Conservation (phyloP, 2,329 filamentous ascomycete species). For the Phialemonium atrogriseum region DNA sequence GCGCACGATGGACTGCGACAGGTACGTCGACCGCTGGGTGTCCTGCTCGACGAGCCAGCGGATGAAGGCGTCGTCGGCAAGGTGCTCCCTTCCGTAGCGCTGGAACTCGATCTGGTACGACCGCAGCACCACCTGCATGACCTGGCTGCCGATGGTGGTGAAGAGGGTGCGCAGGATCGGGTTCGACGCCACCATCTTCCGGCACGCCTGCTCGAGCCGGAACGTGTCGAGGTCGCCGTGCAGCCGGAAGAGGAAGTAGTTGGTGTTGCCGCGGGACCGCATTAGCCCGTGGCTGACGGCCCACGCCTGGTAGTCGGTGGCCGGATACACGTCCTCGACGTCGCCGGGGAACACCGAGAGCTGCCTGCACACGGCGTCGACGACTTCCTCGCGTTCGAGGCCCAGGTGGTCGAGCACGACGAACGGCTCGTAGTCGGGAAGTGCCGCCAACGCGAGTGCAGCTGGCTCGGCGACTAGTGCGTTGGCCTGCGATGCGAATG, state of each 20-base stretch:
- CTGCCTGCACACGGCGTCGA: conserved; percentile 4
- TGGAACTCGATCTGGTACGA: conserved; percentile 7
- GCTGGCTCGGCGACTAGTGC: too few species aligned
- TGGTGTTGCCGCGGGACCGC: conserved; percentile 8
- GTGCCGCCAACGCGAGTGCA: conserved; percentile 54
- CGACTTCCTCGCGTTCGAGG: conserved; percentile 5
- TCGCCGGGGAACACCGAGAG: conserved; percentile 4
- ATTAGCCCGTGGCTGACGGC: not conserved
- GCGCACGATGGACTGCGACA: conserved; percentile 7
- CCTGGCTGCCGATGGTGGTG: conserved; percentile 7
- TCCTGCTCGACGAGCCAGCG: conserved; percentile 6
- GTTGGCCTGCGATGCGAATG: too few species aligned
- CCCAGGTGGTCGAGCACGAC: conserved; percentile 3
- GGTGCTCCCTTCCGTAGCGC: conserved; percentile 6
- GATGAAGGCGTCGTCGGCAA: conserved; percentile 7
- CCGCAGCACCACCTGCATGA: conserved; percentile 14
- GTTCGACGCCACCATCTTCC: conserved; percentile 8
- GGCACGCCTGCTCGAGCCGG: conserved; percentile 10
- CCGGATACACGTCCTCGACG: not conserved
- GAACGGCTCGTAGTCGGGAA: conserved; percentile 33
- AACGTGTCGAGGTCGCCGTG: conserved; percentile 9
- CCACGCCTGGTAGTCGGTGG: not conserved
- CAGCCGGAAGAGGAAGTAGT: conserved; percentile 16
- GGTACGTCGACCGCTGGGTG: conserved; percentile 7
- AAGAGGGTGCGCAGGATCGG: conserved; percentile 16